Percentiles rank a stretch among this genome's conserved stretches.
phyloP scores from a whole-genome alignment of 225 moss, liverwort and hornwort species.

The Polytrichum formosum region DNA sequence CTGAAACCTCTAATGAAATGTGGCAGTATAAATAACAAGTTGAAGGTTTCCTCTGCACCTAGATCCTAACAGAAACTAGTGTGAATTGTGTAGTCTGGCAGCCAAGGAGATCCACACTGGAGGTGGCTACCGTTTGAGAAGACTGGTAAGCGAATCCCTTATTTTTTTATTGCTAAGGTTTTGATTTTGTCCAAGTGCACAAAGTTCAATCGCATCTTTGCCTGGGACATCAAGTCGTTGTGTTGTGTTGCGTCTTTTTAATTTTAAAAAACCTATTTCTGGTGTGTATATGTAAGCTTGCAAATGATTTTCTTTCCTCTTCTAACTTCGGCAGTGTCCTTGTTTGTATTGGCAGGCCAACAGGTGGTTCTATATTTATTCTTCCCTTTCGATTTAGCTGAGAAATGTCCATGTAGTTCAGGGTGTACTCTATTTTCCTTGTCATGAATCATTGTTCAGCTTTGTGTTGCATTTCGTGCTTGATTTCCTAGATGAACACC shows the following conservation, averaged over 20 bases:
- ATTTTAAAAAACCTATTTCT: too few relatives aligned
- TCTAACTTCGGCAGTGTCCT: too few relatives aligned
- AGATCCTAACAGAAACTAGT: background rate
- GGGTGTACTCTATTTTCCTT: too few relatives aligned
- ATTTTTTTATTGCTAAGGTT: background rate
- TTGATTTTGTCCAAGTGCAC: background rate
- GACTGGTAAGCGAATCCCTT: slow-evolving; percentile 26
- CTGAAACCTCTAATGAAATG: background rate
- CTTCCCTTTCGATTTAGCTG: too few relatives aligned
- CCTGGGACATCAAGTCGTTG: background rate
- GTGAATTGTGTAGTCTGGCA: slow-evolving; percentile 26
- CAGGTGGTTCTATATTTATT: too few relatives aligned
- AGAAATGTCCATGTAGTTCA: too few relatives aligned
- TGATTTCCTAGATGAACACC: too few relatives aligned
- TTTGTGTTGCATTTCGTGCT: too few relatives aligned
- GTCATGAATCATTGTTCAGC: too few relatives aligned
- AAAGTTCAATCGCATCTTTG: background rate
- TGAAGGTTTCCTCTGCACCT: too few relatives aligned
- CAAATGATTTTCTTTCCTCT: background rate
- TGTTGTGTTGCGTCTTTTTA: background rate
- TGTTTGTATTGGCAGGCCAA: too few relatives aligned
- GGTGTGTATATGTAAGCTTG: background rate
- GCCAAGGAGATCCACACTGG: slow-evolving; percentile 37
- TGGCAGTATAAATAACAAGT: too few relatives aligned
- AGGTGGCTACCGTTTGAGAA: slow-evolving; percentile 16